Evolutionary conservation across 148 eudicot genomes (phyloP).

Genomic region (Vaccinium vitisidaea): DNA sequence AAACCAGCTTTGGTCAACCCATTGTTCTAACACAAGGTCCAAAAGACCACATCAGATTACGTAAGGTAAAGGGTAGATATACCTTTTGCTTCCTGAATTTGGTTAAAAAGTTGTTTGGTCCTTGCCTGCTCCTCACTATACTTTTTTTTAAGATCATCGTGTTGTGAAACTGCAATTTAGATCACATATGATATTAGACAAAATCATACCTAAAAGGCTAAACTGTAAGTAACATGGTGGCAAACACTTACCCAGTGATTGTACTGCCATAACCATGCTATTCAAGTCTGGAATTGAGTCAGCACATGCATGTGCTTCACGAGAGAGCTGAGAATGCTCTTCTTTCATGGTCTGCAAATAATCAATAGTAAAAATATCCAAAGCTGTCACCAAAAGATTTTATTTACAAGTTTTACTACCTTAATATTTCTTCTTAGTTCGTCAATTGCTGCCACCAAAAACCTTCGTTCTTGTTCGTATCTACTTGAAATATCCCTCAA

Average conservation of each 20-base stretch:
- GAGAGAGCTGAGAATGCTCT: constrained; percentile 72
- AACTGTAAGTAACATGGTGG: not conserved
- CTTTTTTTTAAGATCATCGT: constrained; percentile 78
- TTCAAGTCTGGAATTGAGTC: constrained; percentile 80
- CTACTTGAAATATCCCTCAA: constrained; percentile 54
- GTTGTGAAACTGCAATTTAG: constrained; percentile 58
- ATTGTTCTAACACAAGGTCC: not conserved
- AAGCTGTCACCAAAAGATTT: not conserved
- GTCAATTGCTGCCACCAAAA: constrained; percentile 55
- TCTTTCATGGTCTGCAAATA: constrained; percentile 59
- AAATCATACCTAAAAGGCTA: not conserved
- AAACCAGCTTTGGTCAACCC: constrained; percentile 6
- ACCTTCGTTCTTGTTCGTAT: constrained; percentile 64
- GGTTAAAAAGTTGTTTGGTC: constrained; percentile 76
- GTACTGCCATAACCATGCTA: constrained; percentile 76
- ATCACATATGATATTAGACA: not conserved
- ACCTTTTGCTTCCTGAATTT: constrained; percentile 93
- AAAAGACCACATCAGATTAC: not conserved
- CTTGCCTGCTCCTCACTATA: constrained; percentile 81
- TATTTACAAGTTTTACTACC: constrained; percentile 32
- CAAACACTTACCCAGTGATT: constrained; percentile 59
- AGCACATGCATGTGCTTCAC: constrained; percentile 74
- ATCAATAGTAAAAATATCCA: not conserved
- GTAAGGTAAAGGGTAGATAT: not conserved
- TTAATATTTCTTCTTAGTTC: constrained; percentile 54